Evolutionary conservation across 148 eudicot genomes (phyloP).

Genomic region (Nyssa sinensis): DNA sequence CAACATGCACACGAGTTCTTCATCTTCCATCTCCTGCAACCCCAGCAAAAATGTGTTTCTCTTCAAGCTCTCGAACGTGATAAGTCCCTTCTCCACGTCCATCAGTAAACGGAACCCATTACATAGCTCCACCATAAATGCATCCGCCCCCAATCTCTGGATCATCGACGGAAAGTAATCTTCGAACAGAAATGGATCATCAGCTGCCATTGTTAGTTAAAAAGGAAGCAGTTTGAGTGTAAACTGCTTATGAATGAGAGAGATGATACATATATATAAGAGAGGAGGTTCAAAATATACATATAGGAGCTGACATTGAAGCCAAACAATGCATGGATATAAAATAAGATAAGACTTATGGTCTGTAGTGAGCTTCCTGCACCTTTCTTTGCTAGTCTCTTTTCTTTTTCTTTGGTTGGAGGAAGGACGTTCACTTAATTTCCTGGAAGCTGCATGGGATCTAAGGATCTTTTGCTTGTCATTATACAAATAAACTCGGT

Average conservation of each 20-base stretch:
- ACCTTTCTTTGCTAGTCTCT: background rate
- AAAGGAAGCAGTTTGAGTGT: background rate
- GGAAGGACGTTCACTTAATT: slow-evolving; percentile 5
- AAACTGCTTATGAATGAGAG: background rate
- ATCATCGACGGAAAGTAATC: slow-evolving; percentile 25
- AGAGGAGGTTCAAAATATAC: no score
- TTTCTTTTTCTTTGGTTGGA: background rate
- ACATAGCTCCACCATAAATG: slow-evolving; percentile 26
- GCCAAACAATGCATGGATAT: background rate
- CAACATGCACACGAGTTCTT: slow-evolving; percentile 17
- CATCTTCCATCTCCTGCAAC: slow-evolving; percentile 12
- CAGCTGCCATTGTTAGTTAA: background rate
- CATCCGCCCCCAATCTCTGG: slow-evolving; percentile 16
- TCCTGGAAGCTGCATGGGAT: slow-evolving; percentile 23
- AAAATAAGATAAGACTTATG: background rate
- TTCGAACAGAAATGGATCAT: slow-evolving; percentile 19
- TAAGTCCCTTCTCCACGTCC: slow-evolving; percentile 25
- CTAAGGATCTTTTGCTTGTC: background rate
- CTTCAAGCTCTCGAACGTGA: slow-evolving; percentile 27
- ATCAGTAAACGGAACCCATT: slow-evolving; percentile 20
- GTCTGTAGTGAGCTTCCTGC: background rate
- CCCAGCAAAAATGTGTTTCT: slow-evolving; percentile 16
- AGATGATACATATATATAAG: background rate
- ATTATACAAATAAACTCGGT: background rate
- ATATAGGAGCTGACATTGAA: background rate